phyloP scores from a whole-genome alignment of 2,329 filamentous ascomycete species.

The Aspergillus piperis region DNA sequence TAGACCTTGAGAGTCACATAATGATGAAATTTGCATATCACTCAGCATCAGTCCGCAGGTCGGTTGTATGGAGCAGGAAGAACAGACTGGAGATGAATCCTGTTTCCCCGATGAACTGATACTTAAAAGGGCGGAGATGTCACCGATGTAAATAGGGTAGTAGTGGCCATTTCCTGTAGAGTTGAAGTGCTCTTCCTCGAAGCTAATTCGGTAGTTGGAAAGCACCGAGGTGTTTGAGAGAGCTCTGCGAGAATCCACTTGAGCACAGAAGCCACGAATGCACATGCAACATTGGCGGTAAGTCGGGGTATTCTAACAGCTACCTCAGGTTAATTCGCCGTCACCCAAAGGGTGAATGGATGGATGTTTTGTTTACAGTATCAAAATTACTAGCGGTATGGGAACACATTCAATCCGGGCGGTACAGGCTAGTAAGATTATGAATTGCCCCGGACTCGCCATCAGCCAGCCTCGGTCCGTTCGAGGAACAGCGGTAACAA shows the following conservation, averaged over 20 bases:
- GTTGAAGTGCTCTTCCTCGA: constrained; percentile 31
- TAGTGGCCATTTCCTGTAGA: constrained; percentile 30
- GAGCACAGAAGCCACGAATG: constrained; percentile 21
- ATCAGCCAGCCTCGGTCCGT: background rate
- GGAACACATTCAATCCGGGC: background rate
- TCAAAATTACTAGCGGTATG: background rate
- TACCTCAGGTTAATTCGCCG: too few species aligned
- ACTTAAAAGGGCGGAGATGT: constrained; percentile 28
- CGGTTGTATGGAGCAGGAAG: constrained; percentile 11
- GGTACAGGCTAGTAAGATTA: background rate
- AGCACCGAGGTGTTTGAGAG: constrained; percentile 19
- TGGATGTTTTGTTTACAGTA: background rate
- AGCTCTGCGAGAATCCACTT: constrained; percentile 20
- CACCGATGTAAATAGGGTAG: constrained; percentile 35
- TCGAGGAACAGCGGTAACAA: background rate
- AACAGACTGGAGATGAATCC: constrained; percentile 32
- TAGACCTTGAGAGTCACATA: constrained; percentile 30
- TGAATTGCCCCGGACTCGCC: background rate
- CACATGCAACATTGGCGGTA: background rate
- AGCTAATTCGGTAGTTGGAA: constrained; percentile 22
- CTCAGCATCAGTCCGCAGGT: constrained; percentile 15
- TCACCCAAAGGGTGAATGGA: background rate
- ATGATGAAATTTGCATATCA: constrained; percentile 6
- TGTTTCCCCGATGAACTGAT: constrained; percentile 32
- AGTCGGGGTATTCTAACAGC: too few species aligned